These are phyloP conservation scores for Trametes gibbosa DNA, from an alignment of 768 basidiomycete genomes.

Conservation along the genomic window DNA sequence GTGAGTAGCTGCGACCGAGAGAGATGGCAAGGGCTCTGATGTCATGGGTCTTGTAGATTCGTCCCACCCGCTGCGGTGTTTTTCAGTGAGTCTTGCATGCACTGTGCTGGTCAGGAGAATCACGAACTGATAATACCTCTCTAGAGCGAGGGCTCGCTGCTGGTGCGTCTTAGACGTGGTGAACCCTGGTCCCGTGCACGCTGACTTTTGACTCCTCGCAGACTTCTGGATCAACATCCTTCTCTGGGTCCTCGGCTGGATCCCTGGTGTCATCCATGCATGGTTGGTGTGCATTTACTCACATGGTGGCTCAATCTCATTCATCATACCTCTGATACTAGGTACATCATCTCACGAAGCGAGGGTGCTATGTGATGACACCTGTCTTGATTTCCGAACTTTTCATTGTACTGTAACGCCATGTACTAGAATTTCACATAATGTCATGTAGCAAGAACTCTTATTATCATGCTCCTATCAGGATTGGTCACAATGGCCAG, in stretches of 20 bases:
- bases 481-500: too few species aligned
- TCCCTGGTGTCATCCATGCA: conserved; percentile 43
- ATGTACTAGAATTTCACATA: too few species aligned
- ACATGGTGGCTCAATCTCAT: not conserved
- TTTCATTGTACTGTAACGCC: too few species aligned
- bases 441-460: too few species aligned
- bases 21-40: not conserved
- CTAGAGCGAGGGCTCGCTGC: conserved; percentile 27
- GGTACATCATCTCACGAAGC: conserved; percentile 33
- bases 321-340: not conserved
- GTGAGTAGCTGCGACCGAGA: conserved; percentile 18
- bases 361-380: conserved; percentile 28
- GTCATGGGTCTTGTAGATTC: conserved; percentile 23
- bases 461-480: too few species aligned
- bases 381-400: not conserved
- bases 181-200: not conserved
- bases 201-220: conserved; percentile 6
- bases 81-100: conserved; percentile 27
- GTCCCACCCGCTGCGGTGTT: conserved; percentile 32
- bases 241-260: conserved; percentile 44
- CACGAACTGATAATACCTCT: not conserved
- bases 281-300: conserved; percentile 33
- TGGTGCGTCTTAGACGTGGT: conserved; percentile 19
- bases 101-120: too few species aligned
- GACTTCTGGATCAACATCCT: conserved; percentile 40